Evolutionary conservation across 2,329 filamentous ascomycete genomes (phyloP), one percentile per base, ranked within the genome.

Genomic region (Colletotrichum eremochloae): DNA sequence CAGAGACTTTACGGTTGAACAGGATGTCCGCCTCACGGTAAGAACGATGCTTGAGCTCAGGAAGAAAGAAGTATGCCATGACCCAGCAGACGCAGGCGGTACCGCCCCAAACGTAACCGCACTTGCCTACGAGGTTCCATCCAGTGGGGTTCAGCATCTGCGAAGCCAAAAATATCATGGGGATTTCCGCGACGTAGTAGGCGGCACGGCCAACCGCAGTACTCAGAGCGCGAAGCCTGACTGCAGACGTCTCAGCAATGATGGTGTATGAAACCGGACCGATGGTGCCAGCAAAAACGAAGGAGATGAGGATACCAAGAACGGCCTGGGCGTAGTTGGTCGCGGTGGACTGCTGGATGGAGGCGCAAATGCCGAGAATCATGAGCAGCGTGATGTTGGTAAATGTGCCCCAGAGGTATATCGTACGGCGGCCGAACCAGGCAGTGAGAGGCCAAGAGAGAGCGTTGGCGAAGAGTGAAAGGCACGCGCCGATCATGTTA

Each of bases 61-160:
- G 84, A 33, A 86, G 77, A 73, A 77, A 79, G 77, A 85, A 85
- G 76, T 79, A 85, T 2, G 83, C 83, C 74, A 76, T 75, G 6
- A 84, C 58, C 77, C 79, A 83, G 75, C 82, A 84, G 12, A 85
- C 78, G 4, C 77, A 36, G 5, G 82, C 82, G 6, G 84, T 85
- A 2, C 80, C 77, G 2, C 82, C 84, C 84, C 84, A 86, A n/a
- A 86, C 81, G 69, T 83, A 86, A 2, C 84, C 84, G 68, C 83
- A 85, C 78, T 86, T 85, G 44, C 84, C 84, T 0, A 80, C 82
- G 14, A 84, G 75, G 66, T 84, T 81, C 78, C 81, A 82, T 14
- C 80, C 80, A 0, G 80, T 82, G 0, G 79, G 76, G 74, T 84
- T 84, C 8, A 84, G 78, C 77, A 84, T 81, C 71, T 78, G 75